A percentile compares a stretch with the other conserved stretches of the same genome.
Evolutionary conservation across 257 asterid genomes (phyloP).

Genomic region (Solanum chmielewskii): DNA sequence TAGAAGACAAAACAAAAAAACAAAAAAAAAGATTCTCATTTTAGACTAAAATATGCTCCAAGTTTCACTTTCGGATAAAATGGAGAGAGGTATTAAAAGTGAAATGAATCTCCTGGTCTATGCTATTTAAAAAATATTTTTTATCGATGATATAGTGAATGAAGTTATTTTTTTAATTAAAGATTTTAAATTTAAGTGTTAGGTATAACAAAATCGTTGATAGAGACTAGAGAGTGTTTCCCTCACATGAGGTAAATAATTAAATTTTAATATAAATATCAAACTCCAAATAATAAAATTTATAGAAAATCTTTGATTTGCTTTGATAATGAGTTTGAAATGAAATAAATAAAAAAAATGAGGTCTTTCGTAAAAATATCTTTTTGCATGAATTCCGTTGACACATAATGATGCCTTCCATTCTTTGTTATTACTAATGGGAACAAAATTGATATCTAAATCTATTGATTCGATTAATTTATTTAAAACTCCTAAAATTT

Average conservation of each 20-base stretch:
- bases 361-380: neutral
- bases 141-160: neutral
- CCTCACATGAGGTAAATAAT: neutral
- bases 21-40: neutral
- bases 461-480: neutral
- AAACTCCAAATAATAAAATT: neutral
- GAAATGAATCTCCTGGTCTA: neutral
- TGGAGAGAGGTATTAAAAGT: neutral
- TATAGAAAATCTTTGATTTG: neutral
- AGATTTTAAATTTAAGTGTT: fast-evolving
- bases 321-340: neutral
- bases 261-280: too few species aligned
- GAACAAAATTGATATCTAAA: neutral
- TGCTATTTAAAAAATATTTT: neutral
- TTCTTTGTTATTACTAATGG: neutral
- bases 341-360: neutral
- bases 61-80: neutral
- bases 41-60: neutral
- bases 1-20: neutral
- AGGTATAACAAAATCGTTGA: too few species aligned
- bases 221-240: neutral
- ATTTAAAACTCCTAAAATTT: fast-evolving
- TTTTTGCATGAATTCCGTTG: neutral
- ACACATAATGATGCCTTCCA: neutral
- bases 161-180: fast-evolving